These are phyloP conservation scores for Leishmania tarentolae DNA, from an alignment of 208 protist genomes.

Conservation along the genomic window DNA sequence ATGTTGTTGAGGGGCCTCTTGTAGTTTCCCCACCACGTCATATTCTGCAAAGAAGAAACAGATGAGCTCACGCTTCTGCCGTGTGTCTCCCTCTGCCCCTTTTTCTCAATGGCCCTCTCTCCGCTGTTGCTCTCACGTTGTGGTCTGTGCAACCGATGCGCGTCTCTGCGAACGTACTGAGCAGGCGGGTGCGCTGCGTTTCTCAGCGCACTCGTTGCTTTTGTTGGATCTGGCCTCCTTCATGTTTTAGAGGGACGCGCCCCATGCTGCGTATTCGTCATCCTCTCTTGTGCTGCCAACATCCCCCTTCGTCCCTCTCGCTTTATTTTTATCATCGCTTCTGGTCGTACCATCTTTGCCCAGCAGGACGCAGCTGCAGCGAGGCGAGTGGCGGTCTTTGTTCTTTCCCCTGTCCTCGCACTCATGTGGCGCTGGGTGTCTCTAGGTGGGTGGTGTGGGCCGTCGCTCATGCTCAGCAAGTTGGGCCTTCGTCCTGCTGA, in stretches of 20 bases:
- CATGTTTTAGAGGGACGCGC: not conserved
- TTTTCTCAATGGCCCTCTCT: no score
- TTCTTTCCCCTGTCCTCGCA: conserved; percentile 5
- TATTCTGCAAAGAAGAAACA: not conserved
- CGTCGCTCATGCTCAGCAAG: conserved; percentile 78
- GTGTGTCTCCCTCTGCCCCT: not conserved
- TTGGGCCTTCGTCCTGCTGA: conserved; percentile 47
- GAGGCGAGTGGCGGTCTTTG: not conserved
- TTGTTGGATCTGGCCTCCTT: not conserved
- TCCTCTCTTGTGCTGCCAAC: not conserved
- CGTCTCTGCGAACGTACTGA: not conserved
- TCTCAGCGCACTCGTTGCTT: not conserved
- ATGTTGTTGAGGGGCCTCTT: not conserved
- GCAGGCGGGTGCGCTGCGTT: not conserved
- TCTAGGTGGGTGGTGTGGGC: conserved; percentile 84
- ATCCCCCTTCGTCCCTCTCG: not conserved
- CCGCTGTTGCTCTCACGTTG: not conserved
- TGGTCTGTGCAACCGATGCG: not conserved
- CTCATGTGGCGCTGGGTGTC: conserved; percentile 80
- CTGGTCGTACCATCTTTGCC: not conserved
- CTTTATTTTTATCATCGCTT: not conserved
- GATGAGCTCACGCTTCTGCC: not conserved
- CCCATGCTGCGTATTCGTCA: not conserved
- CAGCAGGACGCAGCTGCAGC: not conserved
- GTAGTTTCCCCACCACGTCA: not conserved